Evolutionary conservation across 148 eudicot species (phyloP).

Genomic region (Chenopodium formosanum): DNA sequence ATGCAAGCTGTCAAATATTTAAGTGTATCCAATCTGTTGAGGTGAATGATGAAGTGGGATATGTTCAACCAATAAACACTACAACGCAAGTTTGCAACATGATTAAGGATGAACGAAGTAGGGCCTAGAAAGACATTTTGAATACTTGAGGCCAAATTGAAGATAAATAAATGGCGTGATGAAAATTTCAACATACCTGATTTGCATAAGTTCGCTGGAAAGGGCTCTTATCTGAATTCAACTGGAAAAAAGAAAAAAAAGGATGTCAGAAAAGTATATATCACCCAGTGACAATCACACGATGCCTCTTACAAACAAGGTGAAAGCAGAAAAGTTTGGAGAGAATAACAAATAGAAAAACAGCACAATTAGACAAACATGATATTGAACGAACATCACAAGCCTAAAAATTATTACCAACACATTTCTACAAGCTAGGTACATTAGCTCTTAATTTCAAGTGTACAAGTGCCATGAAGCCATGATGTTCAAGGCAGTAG

Average conservation of each 20-base stretch:
- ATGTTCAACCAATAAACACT: background rate
- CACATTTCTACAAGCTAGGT: background rate
- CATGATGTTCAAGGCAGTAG: background rate
- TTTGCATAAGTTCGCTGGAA: constrained; percentile 72
- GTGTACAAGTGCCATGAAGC: background rate
- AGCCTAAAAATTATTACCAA: background rate
- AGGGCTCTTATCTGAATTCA: constrained; percentile 78
- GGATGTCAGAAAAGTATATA: constrained; percentile 11
- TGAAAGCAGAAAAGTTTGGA: background rate
- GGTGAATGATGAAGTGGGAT: background rate
- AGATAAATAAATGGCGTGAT: constrained; percentile 3
- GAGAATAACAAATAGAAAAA: background rate
- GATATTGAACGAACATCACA: background rate
- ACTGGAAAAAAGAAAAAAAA: constrained; percentile 40
- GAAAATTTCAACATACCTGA: constrained; percentile 42
- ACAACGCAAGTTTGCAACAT: background rate
- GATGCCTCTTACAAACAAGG: background rate
- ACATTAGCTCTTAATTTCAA: background rate
- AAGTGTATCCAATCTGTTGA: background rate
- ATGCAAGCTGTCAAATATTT: background rate
- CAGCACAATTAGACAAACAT: background rate
- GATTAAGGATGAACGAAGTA: background rate
- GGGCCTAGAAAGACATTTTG: background rate
- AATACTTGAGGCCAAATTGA: constrained; percentile 2
- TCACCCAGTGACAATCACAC: background rate